These are phyloP conservation scores for Dipodascopsis uninucleata DNA, from an alignment of 805 yeast genomes.

Conservation along the genomic window DNA sequence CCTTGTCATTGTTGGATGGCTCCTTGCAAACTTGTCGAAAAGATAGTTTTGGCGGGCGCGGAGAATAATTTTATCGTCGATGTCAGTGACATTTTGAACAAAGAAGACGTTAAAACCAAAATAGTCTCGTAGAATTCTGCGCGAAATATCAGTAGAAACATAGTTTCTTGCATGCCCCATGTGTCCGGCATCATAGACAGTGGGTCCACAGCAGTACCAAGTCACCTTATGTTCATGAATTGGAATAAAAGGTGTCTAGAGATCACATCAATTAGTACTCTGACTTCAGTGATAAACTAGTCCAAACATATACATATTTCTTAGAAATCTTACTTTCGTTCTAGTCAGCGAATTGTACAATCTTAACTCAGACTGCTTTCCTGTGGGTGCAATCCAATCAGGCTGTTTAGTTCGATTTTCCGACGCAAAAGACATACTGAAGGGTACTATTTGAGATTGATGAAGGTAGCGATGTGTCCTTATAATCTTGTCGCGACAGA, in stretches of 20 bases:
- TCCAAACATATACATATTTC: background rate
- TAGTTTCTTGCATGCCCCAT: conserved; percentile 99
- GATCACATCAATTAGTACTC: background rate
- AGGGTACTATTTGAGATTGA: no score
- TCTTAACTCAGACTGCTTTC: conserved; percentile 16
- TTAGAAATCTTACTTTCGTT: conserved; percentile 52
- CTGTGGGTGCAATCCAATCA: conserved; percentile 47
- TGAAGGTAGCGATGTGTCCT: no score
- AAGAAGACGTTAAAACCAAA: conserved; percentile 85
- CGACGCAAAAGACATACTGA: no score
- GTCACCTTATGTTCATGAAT: conserved; percentile 56
- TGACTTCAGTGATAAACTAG: background rate
- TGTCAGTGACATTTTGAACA: conserved; percentile 97
- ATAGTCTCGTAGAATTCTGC: conserved; percentile 83
- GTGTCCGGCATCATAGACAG: conserved; percentile 92
- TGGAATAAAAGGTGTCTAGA: conserved; percentile 55
- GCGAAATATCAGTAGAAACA: conserved; percentile 87
- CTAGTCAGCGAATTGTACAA: conserved; percentile 58
- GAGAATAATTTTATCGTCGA: conserved; percentile 92
- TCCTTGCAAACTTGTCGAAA: conserved; percentile 55
- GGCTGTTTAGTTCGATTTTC: conserved; percentile 47
- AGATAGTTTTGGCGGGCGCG: conserved; percentile 88
- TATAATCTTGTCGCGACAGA: no score
- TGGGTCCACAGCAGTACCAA: conserved; percentile 99
- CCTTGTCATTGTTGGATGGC: conserved; percentile 33